These are phyloP conservation scores for Ambrosia hybrid DNA, from an alignment of 140 eudicot genomes.

Conservation along the genomic window DNA sequence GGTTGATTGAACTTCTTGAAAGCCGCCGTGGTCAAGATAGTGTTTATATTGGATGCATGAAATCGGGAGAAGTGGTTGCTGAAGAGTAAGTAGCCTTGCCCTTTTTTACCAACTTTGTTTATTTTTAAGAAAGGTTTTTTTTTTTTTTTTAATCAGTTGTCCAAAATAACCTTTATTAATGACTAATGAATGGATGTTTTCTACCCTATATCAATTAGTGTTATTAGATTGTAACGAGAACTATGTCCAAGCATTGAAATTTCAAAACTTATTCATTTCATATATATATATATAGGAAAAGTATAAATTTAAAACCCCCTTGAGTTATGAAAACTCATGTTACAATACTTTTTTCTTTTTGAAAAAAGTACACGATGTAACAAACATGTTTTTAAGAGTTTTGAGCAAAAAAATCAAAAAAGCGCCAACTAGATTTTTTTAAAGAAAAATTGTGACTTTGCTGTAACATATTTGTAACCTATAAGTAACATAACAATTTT, in stretches of 20 bases:
- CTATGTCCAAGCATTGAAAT: too few relatives aligned
- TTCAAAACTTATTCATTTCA: not conserved
- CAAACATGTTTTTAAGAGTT: too few relatives aligned
- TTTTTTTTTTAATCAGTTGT: not conserved
- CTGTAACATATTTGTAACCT: too few relatives aligned
- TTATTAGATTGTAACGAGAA: not conserved
- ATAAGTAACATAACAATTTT: too few relatives aligned
- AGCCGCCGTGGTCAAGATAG: conserved; percentile 78
- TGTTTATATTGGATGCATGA: conserved; percentile 97
- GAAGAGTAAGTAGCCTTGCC: conserved; percentile 60
- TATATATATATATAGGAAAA: too few relatives aligned
- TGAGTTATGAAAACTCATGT: too few relatives aligned
- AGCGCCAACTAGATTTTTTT: too few relatives aligned
- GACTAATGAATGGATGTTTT: not conserved
- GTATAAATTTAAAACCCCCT: too few relatives aligned
- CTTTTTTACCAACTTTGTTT: conserved; percentile 5
- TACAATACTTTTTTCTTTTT: too few relatives aligned
- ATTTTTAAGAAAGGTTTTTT: not conserved
- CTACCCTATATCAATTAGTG: not conserved
- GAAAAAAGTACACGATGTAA: too few relatives aligned
- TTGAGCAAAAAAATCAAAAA: too few relatives aligned
- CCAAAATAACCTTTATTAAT: not conserved
- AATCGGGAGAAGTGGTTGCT: conserved; percentile 88
- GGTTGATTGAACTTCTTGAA: conserved; percentile 67
- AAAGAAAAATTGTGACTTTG: too few relatives aligned